Evolutionary conservation across 2,329 filamentous ascomycete species (phyloP).

Genomic region (Penicillium occitanis): DNA sequence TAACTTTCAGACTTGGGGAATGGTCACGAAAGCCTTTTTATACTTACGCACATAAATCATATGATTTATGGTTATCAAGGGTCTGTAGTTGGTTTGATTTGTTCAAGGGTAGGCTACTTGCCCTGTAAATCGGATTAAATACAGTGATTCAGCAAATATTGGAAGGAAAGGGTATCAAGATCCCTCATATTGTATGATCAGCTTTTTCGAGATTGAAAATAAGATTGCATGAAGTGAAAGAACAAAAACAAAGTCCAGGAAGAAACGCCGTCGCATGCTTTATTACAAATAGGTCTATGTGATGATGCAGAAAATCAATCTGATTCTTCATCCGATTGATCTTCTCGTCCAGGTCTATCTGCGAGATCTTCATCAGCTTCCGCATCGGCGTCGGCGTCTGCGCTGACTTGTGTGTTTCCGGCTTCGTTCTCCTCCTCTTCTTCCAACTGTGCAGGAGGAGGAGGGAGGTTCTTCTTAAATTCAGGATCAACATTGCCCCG

Average conservation of each 20-base stretch:
- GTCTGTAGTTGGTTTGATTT: neutral
- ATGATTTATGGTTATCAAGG: neutral
- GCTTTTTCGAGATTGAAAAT: neutral
- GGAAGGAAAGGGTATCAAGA: neutral
- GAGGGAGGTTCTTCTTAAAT: slow-evolving; percentile 40
- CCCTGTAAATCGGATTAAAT: neutral
- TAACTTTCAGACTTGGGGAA: neutral
- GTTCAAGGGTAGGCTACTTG: neutral
- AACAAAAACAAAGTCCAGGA: neutral
- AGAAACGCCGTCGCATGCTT: slow-evolving; percentile 11
- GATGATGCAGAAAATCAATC: neutral
- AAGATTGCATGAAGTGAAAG: neutral
- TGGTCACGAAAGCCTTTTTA: neutral
- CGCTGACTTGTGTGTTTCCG: slow-evolving; percentile 11
- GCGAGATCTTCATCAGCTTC: slow-evolving; percentile 16
- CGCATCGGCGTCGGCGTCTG: slow-evolving; percentile 15
- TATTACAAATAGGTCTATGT: neutral
- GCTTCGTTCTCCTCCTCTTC: slow-evolving; percentile 19
- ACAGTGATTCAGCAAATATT: neutral
- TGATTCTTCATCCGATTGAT: slow-evolving; percentile 16
- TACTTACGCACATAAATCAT: neutral
- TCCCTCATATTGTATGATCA: neutral
- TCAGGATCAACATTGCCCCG: slow-evolving; percentile 48
- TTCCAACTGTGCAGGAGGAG: slow-evolving; percentile 32
- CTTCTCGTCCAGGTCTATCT: slow-evolving; percentile 1